Evolutionary conservation across 2,329 filamentous ascomycete genomes (phyloP).

Genomic region (Alternaria longipes): DNA sequence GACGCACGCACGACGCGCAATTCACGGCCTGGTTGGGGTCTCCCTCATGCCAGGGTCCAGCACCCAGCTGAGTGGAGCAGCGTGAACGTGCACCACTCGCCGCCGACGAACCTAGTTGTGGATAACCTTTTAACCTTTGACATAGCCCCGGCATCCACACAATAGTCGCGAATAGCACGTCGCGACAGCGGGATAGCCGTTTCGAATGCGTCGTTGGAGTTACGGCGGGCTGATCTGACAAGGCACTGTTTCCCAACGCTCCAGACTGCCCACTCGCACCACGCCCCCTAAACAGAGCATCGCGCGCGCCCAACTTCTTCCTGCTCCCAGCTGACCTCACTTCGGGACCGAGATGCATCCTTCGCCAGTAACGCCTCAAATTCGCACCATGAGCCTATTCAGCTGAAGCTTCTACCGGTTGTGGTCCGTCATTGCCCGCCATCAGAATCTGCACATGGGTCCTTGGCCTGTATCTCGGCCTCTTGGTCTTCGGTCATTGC

Average conservation of each 20-base stretch:
- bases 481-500: slow-evolving; percentile 2
- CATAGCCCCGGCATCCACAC: not conserved
- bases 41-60: slow-evolving; percentile 1
- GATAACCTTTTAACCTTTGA: not conserved
- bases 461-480: slow-evolving; percentile 5
- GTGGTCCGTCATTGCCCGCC: not conserved
- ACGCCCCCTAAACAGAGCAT: not conserved
- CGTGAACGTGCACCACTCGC: not conserved
- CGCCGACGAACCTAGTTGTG: not conserved
- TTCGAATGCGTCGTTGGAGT: not conserved
- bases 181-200: slow-evolving; percentile 1
- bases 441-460: slow-evolving; percentile 8
- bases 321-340: not conserved
- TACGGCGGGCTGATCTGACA: not conserved
- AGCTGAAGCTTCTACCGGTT: not conserved
- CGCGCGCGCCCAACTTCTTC: not conserved
- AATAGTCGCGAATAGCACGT: not conserved
- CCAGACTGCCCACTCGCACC: not conserved
- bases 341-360: not conserved
- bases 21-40: slow-evolving; percentile 2
- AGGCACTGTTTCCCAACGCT: not conserved
- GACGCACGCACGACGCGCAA: slow-evolving; percentile 4
- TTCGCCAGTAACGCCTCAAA: not conserved
- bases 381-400: not conserved
- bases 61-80: not conserved